Percentiles rank a stretch among this genome's conserved stretches.
Conservation (phyloP, 352 stramenopile species). For the Phytophthora gonapodyides region DNA sequence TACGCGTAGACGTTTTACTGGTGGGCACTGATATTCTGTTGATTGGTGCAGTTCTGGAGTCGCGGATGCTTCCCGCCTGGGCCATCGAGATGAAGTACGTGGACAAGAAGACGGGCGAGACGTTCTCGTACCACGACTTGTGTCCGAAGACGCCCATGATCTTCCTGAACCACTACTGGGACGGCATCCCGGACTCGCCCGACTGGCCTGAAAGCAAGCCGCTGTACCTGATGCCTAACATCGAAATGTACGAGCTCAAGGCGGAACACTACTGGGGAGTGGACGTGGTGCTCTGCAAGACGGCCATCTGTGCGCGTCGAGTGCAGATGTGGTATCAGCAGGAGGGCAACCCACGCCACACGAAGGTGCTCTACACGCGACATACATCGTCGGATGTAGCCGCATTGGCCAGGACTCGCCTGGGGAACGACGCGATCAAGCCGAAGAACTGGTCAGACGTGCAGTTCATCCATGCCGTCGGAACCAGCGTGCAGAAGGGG, state of each 20-base stretch:
- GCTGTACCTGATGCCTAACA: conserved; percentile 48
- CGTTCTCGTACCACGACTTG: conserved; percentile 55
- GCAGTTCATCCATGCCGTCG: conserved; percentile 54
- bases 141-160: conserved; percentile 50
- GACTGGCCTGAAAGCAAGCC: conserved; percentile 41
- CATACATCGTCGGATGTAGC: conserved; percentile 64
- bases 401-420: conserved; percentile 35
- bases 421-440: conserved; percentile 34
- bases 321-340: conserved; percentile 57
- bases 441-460: conserved; percentile 53
- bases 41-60: conserved; percentile 34
- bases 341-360: conserved; percentile 55
- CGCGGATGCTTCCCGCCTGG: conserved; percentile 48
- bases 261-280: conserved; percentile 54
- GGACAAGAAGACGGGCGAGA: conserved; percentile 43
- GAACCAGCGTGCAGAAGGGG: conserved; percentile 61
- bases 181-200: conserved; percentile 35
- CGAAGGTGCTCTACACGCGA: conserved; percentile 55
- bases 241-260: conserved; percentile 67
- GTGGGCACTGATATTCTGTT: conserved; percentile 1
- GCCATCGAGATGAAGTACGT: conserved; percentile 48
- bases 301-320: conserved; percentile 47
- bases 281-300: conserved; percentile 66
- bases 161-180: conserved; percentile 59
- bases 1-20: neutral